A percentile compares a stretch with the other conserved stretches of the same genome.
These are phyloP conservation scores for Rhododendron vialii DNA, from an alignment of 148 eudicot species.

Conservation along the genomic window DNA sequence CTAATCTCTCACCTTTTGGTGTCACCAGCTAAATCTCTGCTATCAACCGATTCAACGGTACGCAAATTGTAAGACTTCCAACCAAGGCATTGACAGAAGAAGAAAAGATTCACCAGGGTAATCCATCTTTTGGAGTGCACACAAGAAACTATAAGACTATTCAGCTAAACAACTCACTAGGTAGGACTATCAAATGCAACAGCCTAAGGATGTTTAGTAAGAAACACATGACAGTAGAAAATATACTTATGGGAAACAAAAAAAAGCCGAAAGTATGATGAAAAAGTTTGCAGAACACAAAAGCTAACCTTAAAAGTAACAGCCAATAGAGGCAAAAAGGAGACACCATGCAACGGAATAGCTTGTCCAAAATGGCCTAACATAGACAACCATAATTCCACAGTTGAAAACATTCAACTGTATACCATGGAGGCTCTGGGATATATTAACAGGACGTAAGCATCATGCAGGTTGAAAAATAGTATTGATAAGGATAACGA, in stretches of 20 bases:
- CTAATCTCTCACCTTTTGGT: conserved; percentile 40
- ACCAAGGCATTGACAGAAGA: conserved; percentile 5
- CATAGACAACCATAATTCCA: neutral
- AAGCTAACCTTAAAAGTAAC: neutral
- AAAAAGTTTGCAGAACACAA: neutral
- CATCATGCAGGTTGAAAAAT: neutral
- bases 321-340: neutral
- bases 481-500: neutral
- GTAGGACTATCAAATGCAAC: neutral
- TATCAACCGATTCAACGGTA: neutral
- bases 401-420: neutral
- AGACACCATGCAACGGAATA: neutral
- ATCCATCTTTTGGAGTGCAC: neutral
- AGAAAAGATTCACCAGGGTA: conserved; percentile 8
- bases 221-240: neutral
- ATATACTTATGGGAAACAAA: neutral
- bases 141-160: neutral
- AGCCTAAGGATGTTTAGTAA: neutral
- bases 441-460: neutral
- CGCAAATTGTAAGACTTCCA: neutral
- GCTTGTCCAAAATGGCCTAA: neutral
- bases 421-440: neutral
- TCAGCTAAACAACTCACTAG: neutral
- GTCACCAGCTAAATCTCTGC: conserved; percentile 7
- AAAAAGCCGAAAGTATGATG: neutral